These are phyloP conservation scores for Stephanodiscus minutulus DNA, from an alignment of 108 stramenopile genomes.

Conservation along the genomic window DNA sequence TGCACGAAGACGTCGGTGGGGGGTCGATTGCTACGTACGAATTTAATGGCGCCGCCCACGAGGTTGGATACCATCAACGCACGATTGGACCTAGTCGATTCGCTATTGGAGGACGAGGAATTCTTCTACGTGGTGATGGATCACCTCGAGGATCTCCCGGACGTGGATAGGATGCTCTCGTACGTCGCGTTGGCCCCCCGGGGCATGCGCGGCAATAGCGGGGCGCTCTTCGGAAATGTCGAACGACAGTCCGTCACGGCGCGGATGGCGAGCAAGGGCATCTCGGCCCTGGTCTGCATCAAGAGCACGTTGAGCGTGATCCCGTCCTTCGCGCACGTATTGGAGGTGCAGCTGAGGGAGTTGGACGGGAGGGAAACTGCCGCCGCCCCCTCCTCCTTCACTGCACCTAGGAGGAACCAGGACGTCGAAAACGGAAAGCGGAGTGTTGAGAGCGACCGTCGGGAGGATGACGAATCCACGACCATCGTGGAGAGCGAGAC, in stretches of 20 bases:
- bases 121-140: constrained; percentile 87
- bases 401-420: constrained; percentile 2
- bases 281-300: constrained; percentile 83
- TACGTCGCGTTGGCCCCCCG: constrained; percentile 73
- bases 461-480: constrained; percentile 40
- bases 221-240: constrained; percentile 42
- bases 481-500: constrained; percentile 42
- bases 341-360: constrained; percentile 68
- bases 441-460: constrained; percentile 11
- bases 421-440: constrained; percentile 5
- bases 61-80: constrained; percentile 79
- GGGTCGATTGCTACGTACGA: constrained; percentile 74
- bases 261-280: constrained; percentile 79
- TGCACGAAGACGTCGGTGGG: constrained; percentile 89
- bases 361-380: constrained; percentile 36
- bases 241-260: constrained; percentile 49
- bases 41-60: constrained; percentile 84
- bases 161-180: constrained; percentile 83
- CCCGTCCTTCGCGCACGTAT: constrained; percentile 63
- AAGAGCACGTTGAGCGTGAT: constrained; percentile 76
- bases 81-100: constrained; percentile 85
- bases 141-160: constrained; percentile 76
- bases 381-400: neutral
- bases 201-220: constrained; percentile 10
- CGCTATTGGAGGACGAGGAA: constrained; percentile 75